Conservation (phyloP, 2,329 filamentous ascomycete genomes). For the Colletotrichum lini region DNA sequence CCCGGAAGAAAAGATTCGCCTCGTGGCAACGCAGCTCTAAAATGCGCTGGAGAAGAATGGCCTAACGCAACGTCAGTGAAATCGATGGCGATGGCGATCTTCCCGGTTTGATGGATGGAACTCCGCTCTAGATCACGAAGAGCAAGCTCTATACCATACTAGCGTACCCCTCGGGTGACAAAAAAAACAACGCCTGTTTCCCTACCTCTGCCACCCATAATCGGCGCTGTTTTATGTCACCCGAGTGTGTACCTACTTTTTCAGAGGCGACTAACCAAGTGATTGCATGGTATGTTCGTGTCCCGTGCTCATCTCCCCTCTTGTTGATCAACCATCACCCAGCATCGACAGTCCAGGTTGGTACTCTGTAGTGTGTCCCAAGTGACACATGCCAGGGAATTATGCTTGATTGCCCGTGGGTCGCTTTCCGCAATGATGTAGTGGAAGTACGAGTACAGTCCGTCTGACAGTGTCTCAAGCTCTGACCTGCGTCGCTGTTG, state of each 20-base stretch:
- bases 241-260: no score
- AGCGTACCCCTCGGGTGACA: no score
- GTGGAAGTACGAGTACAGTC: not conserved
- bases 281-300: not conserved
- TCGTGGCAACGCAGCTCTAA: conserved; percentile 28
- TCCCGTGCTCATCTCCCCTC: conserved; percentile 15
- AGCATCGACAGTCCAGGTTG: no score
- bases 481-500: not conserved
- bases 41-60: conserved; percentile 28
- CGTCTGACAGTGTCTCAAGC: not conserved
- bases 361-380: not conserved
- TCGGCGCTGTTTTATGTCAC: no score
- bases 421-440: conserved; percentile 27
- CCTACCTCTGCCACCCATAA: no score
- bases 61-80: not conserved
- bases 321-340: conserved; percentile 12
- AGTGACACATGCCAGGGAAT: conserved; percentile 19
- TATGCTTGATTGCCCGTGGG: conserved; percentile 23
- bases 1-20: conserved; percentile 20
- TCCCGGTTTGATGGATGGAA: conserved; percentile 23
- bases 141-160: no score
- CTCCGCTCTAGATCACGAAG: conserved; percentile 16
- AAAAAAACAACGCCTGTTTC: no score
- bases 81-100: conserved; percentile 1
- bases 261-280: no score